phyloP scores from a whole-genome alignment of 2,329 filamentous ascomycete genomes.

The Grosmannia penicillata region DNA sequence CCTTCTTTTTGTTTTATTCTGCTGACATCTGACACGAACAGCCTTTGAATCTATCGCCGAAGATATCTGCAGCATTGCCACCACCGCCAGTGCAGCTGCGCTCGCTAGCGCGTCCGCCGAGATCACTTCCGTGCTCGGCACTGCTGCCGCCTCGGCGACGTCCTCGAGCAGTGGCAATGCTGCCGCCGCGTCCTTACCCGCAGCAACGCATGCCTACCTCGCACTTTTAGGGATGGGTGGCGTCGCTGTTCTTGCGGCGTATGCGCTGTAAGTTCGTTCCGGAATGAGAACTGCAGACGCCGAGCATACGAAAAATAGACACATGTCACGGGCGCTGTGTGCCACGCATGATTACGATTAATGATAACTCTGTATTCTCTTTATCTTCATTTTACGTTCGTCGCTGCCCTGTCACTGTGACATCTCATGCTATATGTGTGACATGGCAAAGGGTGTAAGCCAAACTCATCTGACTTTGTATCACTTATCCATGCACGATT shows the following conservation, averaged over 20 bases:
- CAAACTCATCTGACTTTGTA: too few species aligned
- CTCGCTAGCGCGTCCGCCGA: constrained; percentile 6
- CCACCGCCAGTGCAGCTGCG: constrained; percentile 2
- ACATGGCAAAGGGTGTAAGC: too few species aligned
- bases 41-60: constrained; percentile 4
- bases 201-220: constrained; percentile 2
- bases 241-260: constrained; percentile 6
- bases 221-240: constrained; percentile 7
- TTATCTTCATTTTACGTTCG: too few species aligned
- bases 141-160: background rate
- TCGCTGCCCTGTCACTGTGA: too few species aligned
- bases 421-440: too few species aligned
- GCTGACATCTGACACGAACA: background rate
- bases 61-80: constrained; percentile 7
- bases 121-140: constrained; percentile 3
- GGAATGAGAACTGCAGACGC: too few species aligned
- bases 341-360: too few species aligned
- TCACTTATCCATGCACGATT: too few species aligned
- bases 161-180: background rate
- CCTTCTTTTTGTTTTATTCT: background rate
- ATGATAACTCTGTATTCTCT: too few species aligned
- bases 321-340: too few species aligned
- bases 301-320: too few species aligned
- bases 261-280: constrained; percentile 5
- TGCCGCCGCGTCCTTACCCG: constrained; percentile 1